A percentile compares a stretch with the other conserved stretches of the same genome.
phyloP scores from a whole-genome alignment of 1,139 yeast species.

The Hyphopichia khmerensis region DNA sequence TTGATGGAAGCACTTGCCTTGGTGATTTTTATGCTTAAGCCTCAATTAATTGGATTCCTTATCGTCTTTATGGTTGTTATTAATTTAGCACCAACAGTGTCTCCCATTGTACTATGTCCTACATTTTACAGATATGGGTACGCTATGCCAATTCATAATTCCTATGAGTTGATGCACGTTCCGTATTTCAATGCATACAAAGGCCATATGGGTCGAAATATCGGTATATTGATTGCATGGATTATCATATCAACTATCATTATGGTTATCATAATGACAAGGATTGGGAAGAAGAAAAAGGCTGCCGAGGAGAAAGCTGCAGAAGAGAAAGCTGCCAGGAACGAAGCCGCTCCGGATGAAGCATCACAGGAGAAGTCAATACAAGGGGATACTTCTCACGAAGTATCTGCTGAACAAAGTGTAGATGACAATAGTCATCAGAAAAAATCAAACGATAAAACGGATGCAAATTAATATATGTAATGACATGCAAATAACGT shows the following conservation, averaged over 20 bases:
- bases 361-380: too few relatives aligned
- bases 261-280: constrained; percentile 41
- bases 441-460: too few relatives aligned
- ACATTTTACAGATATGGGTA: constrained; percentile 48
- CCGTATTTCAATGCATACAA: constrained; percentile 45
- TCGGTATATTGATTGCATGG: constrained; percentile 52
- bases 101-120: constrained; percentile 48
- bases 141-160: constrained; percentile 51
- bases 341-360: neutral
- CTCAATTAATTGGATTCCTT: constrained; percentile 49
- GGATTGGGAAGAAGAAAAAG: constrained; percentile 19
- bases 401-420: neutral
- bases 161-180: constrained; percentile 47
- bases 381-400: neutral
- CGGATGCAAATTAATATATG: too few relatives aligned
- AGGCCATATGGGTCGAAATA: constrained; percentile 44
- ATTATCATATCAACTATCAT: constrained; percentile 34
- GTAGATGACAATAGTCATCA: too few relatives aligned
- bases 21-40: constrained; percentile 34
- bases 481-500: neutral
- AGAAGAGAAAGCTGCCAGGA: constrained; percentile 6
- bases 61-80: constrained; percentile 41
- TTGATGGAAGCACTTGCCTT: constrained; percentile 45
- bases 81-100: constrained; percentile 49
- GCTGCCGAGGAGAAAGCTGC: constrained; percentile 14